Conservation (phyloP, 768 basidiomycete species). For the Dioszegia crocea region DNA sequence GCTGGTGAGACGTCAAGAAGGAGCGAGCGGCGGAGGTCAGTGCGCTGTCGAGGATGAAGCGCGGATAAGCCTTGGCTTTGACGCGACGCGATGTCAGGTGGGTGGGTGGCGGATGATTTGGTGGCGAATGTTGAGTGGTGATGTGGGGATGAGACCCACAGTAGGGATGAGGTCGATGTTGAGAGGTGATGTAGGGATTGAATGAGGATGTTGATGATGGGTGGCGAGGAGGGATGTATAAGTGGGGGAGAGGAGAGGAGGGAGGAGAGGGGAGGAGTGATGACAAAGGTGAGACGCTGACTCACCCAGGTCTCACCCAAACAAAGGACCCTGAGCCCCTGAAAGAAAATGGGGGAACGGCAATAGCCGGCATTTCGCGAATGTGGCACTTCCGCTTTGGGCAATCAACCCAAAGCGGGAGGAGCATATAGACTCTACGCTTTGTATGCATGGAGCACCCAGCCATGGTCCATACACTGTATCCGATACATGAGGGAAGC, state of each 20-base stretch:
- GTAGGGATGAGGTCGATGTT: not conserved
- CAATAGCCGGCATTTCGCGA: not conserved
- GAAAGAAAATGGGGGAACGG: not conserved
- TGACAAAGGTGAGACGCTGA: not conserved
- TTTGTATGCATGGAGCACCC: no score
- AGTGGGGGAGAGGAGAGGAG: not conserved
- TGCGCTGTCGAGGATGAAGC: no score
- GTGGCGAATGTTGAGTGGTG: not conserved
- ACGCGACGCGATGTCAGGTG: not conserved
- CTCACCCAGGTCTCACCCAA: not conserved
- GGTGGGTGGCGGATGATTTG: not conserved
- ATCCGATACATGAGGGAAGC: no score
- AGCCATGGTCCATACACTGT: no score
- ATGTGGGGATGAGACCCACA: no score
- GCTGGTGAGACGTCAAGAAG: no score
- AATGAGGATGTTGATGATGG: no score
- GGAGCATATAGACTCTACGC: no score
- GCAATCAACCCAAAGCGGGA: no score
- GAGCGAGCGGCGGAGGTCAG: no score
- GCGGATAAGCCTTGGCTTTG: not conserved
- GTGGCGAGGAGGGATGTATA: no score
- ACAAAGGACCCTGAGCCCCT: not conserved
- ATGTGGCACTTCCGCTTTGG: conserved; percentile 1
- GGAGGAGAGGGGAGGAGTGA: not conserved
- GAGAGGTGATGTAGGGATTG: not conserved